These are phyloP conservation scores for Entomortierella beljakovae DNA, from an alignment of 192 early-diverging fungal genomes.

Conservation along the genomic window DNA sequence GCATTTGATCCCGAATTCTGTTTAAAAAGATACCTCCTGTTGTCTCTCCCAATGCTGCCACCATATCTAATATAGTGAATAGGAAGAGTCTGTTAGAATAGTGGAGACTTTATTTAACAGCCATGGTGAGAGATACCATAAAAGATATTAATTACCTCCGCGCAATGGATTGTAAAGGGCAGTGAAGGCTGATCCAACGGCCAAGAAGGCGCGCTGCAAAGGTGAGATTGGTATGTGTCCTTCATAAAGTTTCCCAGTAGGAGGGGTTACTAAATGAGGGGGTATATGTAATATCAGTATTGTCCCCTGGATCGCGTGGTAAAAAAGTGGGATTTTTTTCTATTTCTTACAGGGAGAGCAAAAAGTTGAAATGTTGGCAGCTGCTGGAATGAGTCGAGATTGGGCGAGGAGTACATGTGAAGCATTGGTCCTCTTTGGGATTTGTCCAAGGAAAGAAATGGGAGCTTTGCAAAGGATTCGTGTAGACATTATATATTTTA, in stretches of 20 bases:
- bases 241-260: conserved; percentile 60
- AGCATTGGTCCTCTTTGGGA: not conserved
- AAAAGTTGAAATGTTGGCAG: conserved; percentile 6
- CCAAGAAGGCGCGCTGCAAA: conserved; percentile 71
- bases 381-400: too few relatives aligned
- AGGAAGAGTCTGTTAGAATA: not conserved
- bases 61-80: conserved; percentile 72
- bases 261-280: conserved; percentile 25
- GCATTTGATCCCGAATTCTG: conserved; percentile 84
- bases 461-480: conserved; percentile 3
- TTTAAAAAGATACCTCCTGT: conserved; percentile 78
- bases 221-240: conserved; percentile 74
- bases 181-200: conserved; percentile 80
- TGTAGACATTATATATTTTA: conserved; percentile 17
- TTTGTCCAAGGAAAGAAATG: not conserved
- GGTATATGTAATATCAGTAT: not conserved
- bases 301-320: too few relatives aligned
- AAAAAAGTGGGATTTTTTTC: too few relatives aligned
- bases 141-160: conserved; percentile 56
- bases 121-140: not conserved
- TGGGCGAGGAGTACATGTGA: not conserved
- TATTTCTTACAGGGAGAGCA: conserved; percentile 29
- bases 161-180: conserved; percentile 82
- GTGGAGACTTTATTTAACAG: not conserved
- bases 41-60: conserved; percentile 90